These are phyloP conservation scores for Serpula lacrymans DNA, from an alignment of 768 basidiomycete genomes.

Conservation along the genomic window DNA sequence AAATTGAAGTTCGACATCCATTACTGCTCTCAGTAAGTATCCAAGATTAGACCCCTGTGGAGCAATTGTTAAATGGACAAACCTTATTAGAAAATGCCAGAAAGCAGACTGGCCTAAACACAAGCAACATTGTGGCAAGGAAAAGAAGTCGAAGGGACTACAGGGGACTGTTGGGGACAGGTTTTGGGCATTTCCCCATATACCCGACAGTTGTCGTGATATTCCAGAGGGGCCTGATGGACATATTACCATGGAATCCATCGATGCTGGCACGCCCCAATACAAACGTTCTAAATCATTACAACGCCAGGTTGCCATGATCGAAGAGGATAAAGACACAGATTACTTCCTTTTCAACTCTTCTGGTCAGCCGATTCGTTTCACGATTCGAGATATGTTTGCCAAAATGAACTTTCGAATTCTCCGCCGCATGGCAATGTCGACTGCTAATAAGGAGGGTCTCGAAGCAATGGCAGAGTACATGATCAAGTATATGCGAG, in stretches of 20 bases:
- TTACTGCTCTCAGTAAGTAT: constrained; percentile 16
- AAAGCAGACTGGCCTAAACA: constrained; percentile 14
- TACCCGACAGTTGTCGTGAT: constrained; percentile 3
- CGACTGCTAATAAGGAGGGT: background rate
- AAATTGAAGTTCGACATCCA: constrained; percentile 14
- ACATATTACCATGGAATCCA: background rate
- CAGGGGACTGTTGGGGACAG: constrained; percentile 14
- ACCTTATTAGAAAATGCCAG: constrained; percentile 17
- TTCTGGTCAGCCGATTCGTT: constrained; percentile 10
- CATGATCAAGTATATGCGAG: background rate
- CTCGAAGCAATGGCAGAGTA: background rate
- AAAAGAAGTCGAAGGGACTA: constrained; percentile 14
- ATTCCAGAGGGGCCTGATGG: constrained; percentile 2
- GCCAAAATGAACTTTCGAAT: background rate
- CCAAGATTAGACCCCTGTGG: no score
- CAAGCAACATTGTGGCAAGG: constrained; percentile 16
- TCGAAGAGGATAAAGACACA: constrained; percentile 12
- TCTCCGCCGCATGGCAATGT: background rate
- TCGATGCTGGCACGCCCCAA: constrained; percentile 9
- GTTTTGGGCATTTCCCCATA: constrained; percentile 7
- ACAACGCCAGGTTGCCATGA: constrained; percentile 14
- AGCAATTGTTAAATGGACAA: no score
- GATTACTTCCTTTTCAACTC: constrained; percentile 20
- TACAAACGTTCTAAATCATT: constrained; percentile 10
- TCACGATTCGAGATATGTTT: constrained; percentile 9